Conservation (phyloP, 345 rosid species). For the Leavenworthia alabamica region DNA sequence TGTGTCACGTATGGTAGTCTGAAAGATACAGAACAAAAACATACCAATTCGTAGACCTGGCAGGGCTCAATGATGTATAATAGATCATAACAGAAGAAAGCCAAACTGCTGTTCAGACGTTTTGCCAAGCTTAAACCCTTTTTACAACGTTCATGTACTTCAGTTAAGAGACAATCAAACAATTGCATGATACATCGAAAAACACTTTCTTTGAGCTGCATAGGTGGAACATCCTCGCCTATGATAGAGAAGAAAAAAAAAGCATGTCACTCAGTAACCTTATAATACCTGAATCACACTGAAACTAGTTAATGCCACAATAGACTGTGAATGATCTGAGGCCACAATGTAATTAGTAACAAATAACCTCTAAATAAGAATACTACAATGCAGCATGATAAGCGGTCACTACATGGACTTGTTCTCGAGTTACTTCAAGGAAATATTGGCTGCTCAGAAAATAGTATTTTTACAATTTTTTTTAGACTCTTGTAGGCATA, state of each 20-base stretch:
- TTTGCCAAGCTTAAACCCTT: conserved; percentile 94
- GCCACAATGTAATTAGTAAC: background rate
- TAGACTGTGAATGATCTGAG: conserved; percentile 1
- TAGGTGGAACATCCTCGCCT: conserved; percentile 98
- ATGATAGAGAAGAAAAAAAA: conserved; percentile 4
- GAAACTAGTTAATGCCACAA: conserved; percentile 8
- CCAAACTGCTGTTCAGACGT: conserved; percentile 95
- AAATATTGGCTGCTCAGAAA: background rate
- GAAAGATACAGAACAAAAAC: conserved; percentile 18
- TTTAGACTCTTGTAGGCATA: background rate
- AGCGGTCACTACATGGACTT: background rate
- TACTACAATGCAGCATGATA: background rate
- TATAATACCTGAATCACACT: conserved; percentile 2
- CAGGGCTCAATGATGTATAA: conserved; percentile 90
- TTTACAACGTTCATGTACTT: conserved; percentile 97
- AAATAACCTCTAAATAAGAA: background rate
- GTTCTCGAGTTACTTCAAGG: background rate
- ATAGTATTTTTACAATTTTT: background rate
- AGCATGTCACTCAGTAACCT: conserved; percentile 2
- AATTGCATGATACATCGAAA: conserved; percentile 87
- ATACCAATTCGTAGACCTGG: conserved; percentile 95
- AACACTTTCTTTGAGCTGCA: conserved; percentile 95
- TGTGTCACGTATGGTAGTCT: background rate
- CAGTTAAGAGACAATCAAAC: conserved; percentile 93
- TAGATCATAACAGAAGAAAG: conserved; percentile 97